Evolutionary conservation across 1,284 basidiomycete genomes (phyloP), one percentile per base, ranked within the genome.

Genomic region (Sanghuangporus baumii): DNA sequence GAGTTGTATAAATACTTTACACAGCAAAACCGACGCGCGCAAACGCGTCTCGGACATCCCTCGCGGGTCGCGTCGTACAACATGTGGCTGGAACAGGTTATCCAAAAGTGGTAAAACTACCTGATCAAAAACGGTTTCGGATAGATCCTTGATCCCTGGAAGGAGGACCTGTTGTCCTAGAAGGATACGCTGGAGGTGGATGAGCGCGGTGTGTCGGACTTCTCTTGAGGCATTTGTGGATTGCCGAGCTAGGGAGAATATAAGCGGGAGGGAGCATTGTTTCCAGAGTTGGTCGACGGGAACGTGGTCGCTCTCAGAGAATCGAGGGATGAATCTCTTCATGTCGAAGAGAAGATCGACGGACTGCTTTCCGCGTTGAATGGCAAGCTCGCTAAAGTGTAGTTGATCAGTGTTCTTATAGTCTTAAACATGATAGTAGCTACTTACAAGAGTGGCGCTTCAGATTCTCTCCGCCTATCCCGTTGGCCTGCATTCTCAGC

Each of bases 1-100:
- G 66, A 95, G 90, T 70, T 97, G 94, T 81, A 99, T 89, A 77
- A 99, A 98, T 4, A 89, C 87, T 75, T 98, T 98, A 82, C 94
- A 97, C 31, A 98, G 78, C 56, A 99, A 76, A 16, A 91, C 91
- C 12, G 90, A 93, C 1, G 93, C 93, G 47, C 93, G 84, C 47
- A 97, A 74, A 8, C 96, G 85, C 20, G 93, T 96, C 77, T 98
- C 96, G 6, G 89, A 84, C 82, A 98, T 92, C 36, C 92, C 94
- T 64, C 85, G 82, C 0, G 92, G 89, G 72, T 98, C 95, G 40
- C 88, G 81, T 63, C 85, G 79, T 70, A 89, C 86, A 7, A 91
- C 85, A 66, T 94, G 88, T 3, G 93, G 88, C 72, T 93, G 94
- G 65, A 98, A 78, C 26, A 99, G 80, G 68, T 97, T 94, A 67